A percentile compares a stretch with the other conserved stretches of the same genome.
Conservation (phyloP, 345 rosid species). For the Pseudoturritis turrita region DNA sequence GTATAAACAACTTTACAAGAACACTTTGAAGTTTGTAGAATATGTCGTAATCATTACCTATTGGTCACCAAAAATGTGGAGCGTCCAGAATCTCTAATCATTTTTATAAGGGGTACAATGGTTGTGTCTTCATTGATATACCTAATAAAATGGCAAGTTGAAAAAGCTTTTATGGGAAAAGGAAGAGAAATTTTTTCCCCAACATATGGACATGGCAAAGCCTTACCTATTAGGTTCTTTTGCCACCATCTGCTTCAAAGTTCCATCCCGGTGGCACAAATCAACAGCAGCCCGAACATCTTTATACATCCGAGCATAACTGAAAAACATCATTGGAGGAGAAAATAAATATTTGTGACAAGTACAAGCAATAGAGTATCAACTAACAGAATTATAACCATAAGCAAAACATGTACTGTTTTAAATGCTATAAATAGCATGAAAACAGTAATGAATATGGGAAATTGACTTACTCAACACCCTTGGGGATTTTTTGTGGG, state of each 20-base stretch:
- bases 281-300: constrained; percentile 98
- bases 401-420: background rate
- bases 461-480: constrained; percentile 56
- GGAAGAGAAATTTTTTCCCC: background rate
- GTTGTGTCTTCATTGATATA: constrained; percentile 76
- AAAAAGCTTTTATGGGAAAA: background rate
- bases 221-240: constrained; percentile 63
- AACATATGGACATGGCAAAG: background rate
- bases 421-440: background rate
- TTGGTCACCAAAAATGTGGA: constrained; percentile 96
- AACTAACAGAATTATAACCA: background rate
- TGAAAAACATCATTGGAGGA: constrained; percentile 24
- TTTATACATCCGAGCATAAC: constrained; percentile 79
- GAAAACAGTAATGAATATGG: background rate
- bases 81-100: constrained; percentile 93
- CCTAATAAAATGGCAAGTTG: constrained; percentile 33
- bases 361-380: background rate
- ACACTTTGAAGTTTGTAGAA: background rate
- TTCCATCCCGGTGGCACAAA: constrained; percentile 98
- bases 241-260: constrained; percentile 95
- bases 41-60: constrained; percentile 41
- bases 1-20: background rate
- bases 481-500: constrained; percentile 59
- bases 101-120: constrained; percentile 79
- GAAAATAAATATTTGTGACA: background rate